Conservation (phyloP, 2,329 filamentous ascomycete genomes). For the Venturia asperata region DNA sequence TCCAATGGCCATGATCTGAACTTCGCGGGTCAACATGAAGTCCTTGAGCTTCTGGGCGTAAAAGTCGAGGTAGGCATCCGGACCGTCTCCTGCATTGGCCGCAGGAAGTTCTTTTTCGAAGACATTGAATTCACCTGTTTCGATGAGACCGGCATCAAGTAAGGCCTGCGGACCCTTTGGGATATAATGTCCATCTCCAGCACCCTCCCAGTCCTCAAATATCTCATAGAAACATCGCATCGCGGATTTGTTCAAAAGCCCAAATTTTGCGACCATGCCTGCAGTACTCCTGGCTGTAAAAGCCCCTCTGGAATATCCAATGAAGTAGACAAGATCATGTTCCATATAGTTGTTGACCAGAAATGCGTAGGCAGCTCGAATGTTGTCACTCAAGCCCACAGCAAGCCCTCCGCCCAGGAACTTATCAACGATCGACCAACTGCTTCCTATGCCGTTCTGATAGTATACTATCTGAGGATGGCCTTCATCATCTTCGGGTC, state of each 20-base stretch:
- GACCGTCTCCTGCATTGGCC: conserved; percentile 12
- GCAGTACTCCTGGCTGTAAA: conserved; percentile 32
- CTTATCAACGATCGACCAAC: conserved; percentile 21
- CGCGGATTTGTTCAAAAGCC: conserved; percentile 23
- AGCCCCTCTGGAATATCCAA: conserved; percentile 42
- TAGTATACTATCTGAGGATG: conserved; percentile 37
- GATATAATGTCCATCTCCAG: conserved; percentile 20
- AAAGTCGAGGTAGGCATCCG: conserved; percentile 21
- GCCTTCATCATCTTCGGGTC: conserved; percentile 25
- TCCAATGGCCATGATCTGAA: conserved; percentile 44
- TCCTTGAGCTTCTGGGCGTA: conserved; percentile 37
- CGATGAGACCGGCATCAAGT: conserved; percentile 1
- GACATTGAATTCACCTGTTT: neutral
- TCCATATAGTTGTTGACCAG: conserved; percentile 55
- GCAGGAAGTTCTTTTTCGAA: neutral
- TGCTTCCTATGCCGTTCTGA: conserved; percentile 36
- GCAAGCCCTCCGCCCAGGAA: conserved; percentile 24
- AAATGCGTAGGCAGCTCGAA: conserved; percentile 57
- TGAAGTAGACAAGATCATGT: conserved; percentile 44
- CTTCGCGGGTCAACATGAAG: conserved; percentile 33
- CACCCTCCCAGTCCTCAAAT: conserved; percentile 23
- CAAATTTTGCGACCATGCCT: conserved; percentile 24
- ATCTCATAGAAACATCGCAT: conserved; percentile 22
- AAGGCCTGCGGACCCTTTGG: conserved; percentile 18
- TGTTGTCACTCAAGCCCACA: conserved; percentile 36